Conservation (phyloP, 2,329 filamentous ascomycete genomes). For the Trichoderma atroviride region DNA sequence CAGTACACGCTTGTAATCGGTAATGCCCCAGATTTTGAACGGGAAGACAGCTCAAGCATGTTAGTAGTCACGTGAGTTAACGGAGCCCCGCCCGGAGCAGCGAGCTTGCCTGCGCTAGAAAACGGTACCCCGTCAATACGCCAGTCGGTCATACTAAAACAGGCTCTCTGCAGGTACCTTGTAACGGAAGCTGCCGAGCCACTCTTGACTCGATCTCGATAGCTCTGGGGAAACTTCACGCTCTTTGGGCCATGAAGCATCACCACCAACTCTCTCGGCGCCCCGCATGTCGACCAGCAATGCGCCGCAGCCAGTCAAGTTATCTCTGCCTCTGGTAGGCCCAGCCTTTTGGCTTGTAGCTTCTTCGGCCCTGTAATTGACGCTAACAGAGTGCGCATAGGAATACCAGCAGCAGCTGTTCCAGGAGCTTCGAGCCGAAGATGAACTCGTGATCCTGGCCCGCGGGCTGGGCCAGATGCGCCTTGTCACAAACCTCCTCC, state of each 20-base stretch:
- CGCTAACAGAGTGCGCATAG: conserved; percentile 42
- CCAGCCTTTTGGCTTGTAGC: not conserved
- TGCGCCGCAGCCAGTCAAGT: conserved; percentile 72
- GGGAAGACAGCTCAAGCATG: not conserved
- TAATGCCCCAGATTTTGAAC: not conserved
- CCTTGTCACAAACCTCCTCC: conserved; percentile 91
- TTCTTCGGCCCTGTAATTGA: not conserved
- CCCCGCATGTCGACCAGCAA: conserved; percentile 55
- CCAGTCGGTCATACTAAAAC: not conserved
- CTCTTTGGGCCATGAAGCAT: conserved; percentile 7
- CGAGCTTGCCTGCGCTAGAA: not conserved
- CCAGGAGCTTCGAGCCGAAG: conserved; percentile 83
- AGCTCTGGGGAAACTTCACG: conserved; percentile 10
- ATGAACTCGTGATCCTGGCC: conserved; percentile 91
- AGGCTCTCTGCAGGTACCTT: not conserved
- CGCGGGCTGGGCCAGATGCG: conserved; percentile 90
- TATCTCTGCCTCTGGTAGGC: conserved; percentile 66
- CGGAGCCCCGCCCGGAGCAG: not conserved
- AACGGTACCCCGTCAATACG: not conserved
- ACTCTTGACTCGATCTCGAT: not conserved
- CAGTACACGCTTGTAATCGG: not conserved
- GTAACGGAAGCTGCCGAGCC: not conserved
- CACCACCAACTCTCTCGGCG: conserved; percentile 21
- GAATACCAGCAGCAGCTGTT: conserved; percentile 96
- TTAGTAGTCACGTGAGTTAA: not conserved